Base-by-base conservation (phyloP, 495 filamentous ascomycete species). In the Penicillium pulvis region DNA sequence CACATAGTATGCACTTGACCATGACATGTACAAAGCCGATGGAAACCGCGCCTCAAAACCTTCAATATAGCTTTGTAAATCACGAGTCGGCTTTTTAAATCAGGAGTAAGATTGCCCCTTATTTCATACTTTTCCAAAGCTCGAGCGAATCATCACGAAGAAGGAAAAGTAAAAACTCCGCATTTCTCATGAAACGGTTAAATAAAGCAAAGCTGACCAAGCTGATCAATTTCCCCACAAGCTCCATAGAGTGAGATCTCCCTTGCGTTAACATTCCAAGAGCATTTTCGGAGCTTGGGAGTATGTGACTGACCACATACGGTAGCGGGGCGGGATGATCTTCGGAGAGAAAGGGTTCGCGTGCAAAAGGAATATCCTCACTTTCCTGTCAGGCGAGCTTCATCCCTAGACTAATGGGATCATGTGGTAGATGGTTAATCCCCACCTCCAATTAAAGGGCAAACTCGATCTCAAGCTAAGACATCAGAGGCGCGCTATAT, bases 201-300 rank as follows among this genome's bases (percentile, higher is more conserved):
- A 41, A 11, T 41, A 41, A 41, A 41, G 14, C 4, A n/a, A 41
- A 36, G 28, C 12, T 23, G 20, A 23, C 20, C 42, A 11, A 58
- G 48, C 28, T 23, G 49, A 62, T 54, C 55, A 53, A 7, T 48
- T 33, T 33, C 41, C 36, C 16, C 44, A 26, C 45, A 30, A 50
- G 5, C 17, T 17, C 47, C 35, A 39, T 24, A 36, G 10, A 36
- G 10, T 36, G 10, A 9, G 39, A 50, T 26, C 14, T 30, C 62
- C 64, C 65, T 69, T 69, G 55, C 67, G 24, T 19, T 33, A 30
- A 48, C 67, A 70, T 70, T 70, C 67, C 64, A 55, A 45, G 53
- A 56, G 59, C 55, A 65, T 65, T 59, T 57, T 59, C 67, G 62
- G 67, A 70, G 59, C 47, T 67, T 70, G 59, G 41, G 59, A 42